phyloP scores from a whole-genome alignment of 1,284 basidiomycete species.

The Anthracocystis panici-leucophaei region DNA sequence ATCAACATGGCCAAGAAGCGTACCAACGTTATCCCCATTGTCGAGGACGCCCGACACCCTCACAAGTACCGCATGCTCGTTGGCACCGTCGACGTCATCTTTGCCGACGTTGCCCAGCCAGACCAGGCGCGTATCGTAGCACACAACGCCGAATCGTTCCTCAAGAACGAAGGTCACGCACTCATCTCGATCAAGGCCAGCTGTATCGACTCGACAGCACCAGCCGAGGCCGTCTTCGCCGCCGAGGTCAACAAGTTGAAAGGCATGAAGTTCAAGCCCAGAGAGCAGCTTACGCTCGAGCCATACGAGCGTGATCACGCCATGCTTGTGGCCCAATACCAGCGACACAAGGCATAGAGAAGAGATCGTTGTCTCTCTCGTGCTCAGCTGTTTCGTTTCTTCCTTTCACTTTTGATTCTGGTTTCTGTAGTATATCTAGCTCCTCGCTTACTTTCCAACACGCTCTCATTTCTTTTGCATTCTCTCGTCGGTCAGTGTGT shows the following conservation, averaged over 20 bases:
- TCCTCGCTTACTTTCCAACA: slow-evolving; percentile 31
- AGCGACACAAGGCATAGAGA: slow-evolving; percentile 58
- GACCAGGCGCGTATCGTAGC: slow-evolving; percentile 88
- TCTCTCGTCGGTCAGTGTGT: not conserved
- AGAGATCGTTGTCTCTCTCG: not conserved
- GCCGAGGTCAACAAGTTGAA: slow-evolving; percentile 88
- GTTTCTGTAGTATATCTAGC: slow-evolving; percentile 54
- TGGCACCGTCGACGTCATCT: slow-evolving; percentile 71
- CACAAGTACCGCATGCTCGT: slow-evolving; percentile 69
- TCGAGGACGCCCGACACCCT: slow-evolving; percentile 95
- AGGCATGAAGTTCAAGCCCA: slow-evolving; percentile 74
- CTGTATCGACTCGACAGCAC: slow-evolving; percentile 95
- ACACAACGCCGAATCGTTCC: slow-evolving; percentile 93
- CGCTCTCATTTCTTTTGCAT: slow-evolving; percentile 36
- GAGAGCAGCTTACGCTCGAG: slow-evolving; percentile 85
- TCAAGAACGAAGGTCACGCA: slow-evolving; percentile 91
- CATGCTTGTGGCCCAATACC: slow-evolving; percentile 68
- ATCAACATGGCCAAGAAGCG: slow-evolving; percentile 99
- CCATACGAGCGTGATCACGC: slow-evolving; percentile 70
- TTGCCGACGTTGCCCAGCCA: slow-evolving; percentile 97
- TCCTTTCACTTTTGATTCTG: slow-evolving; percentile 30
- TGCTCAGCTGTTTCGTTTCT: slow-evolving; percentile 15
- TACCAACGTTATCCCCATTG: slow-evolving; percentile 98
- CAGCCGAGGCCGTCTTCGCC: slow-evolving; percentile 90
- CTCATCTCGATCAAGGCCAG: slow-evolving; percentile 99